Evolutionary conservation across 1,284 basidiomycete genomes (phyloP), one percentile per base, ranked within the genome.

Genomic region (Boletellus dicymbophilus): DNA sequence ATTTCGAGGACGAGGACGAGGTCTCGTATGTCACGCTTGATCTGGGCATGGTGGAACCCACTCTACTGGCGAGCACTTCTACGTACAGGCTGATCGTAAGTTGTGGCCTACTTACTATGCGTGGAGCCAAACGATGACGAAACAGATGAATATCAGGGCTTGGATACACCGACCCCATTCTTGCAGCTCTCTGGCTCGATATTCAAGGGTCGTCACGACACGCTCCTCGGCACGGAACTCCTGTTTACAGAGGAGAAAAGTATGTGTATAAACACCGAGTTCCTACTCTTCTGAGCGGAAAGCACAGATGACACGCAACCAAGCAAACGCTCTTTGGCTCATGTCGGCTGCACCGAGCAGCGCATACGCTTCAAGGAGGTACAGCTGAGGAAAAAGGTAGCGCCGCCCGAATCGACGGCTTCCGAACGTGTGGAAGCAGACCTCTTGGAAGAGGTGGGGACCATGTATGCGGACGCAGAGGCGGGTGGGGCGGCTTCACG

Each of bases 141-240:
- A n/a, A 22, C 31, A 33, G 7, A n/a, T 15, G 18, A 20, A 34
- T 25, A 3, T 18, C 56, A 90, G 88, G 88, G 88, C 2, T 66
- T 91, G 16, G 87, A 91, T 61, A 85, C 85, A 0, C 79, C 85
- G 0, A 84, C 80, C 0, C 88, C 88, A 0, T 89, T 81, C 57
- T 64, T 91, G 15, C 88, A 91, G 58, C 73, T 90, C 1, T 82
- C 84, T 10, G 87, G 87, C 4, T 85, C 84, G 0, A 74, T 88
- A 27, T 76, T 90, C 56, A 82, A 82, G 64, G 88, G 88, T 1
- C 69, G 72, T 38, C 82, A 89, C 54, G 80, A 85, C 51, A 64
- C 71, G 12, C 71, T 90, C 7, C 67, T 90, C 5, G 88, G 88
- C 2, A 87, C 85, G 0, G 88, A 90, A 58, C 67, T 90, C 20